These are phyloP conservation scores for Phytophthora uliginosa DNA, from an alignment of 352 stramenopile species.

Conservation along the genomic window DNA sequence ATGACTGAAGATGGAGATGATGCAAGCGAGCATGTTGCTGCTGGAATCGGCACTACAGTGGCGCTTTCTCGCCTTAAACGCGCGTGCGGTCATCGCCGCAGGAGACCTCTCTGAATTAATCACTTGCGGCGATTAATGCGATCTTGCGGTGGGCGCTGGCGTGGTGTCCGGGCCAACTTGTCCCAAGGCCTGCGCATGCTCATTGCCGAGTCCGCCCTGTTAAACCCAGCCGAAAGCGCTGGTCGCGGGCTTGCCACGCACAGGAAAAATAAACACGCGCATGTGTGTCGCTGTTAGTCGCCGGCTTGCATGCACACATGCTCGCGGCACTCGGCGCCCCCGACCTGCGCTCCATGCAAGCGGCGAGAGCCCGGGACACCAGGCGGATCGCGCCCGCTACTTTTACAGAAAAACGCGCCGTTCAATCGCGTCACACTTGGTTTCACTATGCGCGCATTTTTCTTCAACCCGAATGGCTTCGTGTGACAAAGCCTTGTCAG, in stretches of 20 bases:
- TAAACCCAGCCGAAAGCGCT: slow-evolving; percentile 18
- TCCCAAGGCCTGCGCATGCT: not conserved
- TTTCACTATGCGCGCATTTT: slow-evolving; percentile 34
- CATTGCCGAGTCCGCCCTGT: slow-evolving; percentile 1
- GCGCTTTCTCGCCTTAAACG: not conserved
- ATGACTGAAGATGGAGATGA: not conserved
- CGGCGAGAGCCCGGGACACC: not conserved
- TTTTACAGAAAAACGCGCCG: slow-evolving; percentile 20
- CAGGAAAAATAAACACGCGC: slow-evolving; percentile 13
- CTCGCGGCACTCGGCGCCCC: not conserved
- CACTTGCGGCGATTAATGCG: slow-evolving; percentile 8
- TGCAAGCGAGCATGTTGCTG: not conserved
- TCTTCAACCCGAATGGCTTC: slow-evolving; percentile 30
- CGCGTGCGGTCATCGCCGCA: not conserved
- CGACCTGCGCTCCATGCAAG: not conserved
- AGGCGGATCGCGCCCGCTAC: slow-evolving; percentile 1
- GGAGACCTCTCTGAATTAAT: not conserved
- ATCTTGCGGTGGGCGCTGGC: not conserved
- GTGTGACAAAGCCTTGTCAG: slow-evolving; percentile 46
- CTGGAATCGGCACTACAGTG: not conserved
- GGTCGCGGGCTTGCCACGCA: not conserved
- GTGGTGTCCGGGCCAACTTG: not conserved
- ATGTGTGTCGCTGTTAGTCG: slow-evolving; percentile 7
- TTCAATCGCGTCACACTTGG: slow-evolving; percentile 5
- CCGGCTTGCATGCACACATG: slow-evolving; percentile 19